These are phyloP conservation scores for Myochromella boudieri DNA, from an alignment of 768 basidiomycete genomes.

Conservation along the genomic window DNA sequence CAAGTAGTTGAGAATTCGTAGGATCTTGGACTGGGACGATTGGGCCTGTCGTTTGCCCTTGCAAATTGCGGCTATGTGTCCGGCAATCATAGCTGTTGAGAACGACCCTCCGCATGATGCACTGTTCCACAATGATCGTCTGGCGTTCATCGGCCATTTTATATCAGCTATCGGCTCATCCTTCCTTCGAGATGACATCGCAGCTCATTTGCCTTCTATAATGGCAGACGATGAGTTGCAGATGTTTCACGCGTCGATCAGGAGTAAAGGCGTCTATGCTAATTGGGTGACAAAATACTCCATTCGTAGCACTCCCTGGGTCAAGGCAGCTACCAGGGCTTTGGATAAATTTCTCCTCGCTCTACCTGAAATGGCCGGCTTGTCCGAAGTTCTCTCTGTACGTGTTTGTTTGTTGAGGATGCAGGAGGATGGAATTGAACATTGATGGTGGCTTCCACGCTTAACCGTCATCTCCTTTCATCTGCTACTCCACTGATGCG, in stretches of 20 bases:
- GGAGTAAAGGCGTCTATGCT: constrained; percentile 9
- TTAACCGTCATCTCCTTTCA: too few relatives aligned
- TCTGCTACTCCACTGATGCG: too few relatives aligned
- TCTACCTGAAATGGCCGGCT: not conserved
- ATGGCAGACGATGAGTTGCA: constrained; percentile 7
- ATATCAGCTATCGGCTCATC: constrained; percentile 8
- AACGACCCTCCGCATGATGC: constrained; percentile 5
- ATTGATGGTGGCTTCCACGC: too few relatives aligned
- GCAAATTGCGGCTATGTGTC: constrained; percentile 4
- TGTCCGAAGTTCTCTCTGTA: not conserved
- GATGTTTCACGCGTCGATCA: constrained; percentile 1
- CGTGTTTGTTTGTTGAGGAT: not conserved
- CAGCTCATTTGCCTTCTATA: constrained; percentile 6
- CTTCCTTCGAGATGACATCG: constrained; percentile 7
- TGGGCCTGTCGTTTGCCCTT: constrained; percentile 10
- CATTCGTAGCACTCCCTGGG: not conserved
- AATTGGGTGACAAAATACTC: constrained; percentile 6
- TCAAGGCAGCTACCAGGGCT: not conserved
- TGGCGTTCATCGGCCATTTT: constrained; percentile 7
- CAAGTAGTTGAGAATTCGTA: constrained; percentile 2
- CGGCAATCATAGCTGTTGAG: constrained; percentile 5
- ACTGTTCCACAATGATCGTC: constrained; percentile 11
- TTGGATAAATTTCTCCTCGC: not conserved
- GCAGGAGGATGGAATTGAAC: too few relatives aligned
- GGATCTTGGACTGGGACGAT: constrained; percentile 11